Percentiles rank a stretch among this genome's conserved stretches.
Evolutionary conservation across 2,329 filamentous ascomycete genomes (phyloP).

Genomic region (Neonectria magnoliae): DNA sequence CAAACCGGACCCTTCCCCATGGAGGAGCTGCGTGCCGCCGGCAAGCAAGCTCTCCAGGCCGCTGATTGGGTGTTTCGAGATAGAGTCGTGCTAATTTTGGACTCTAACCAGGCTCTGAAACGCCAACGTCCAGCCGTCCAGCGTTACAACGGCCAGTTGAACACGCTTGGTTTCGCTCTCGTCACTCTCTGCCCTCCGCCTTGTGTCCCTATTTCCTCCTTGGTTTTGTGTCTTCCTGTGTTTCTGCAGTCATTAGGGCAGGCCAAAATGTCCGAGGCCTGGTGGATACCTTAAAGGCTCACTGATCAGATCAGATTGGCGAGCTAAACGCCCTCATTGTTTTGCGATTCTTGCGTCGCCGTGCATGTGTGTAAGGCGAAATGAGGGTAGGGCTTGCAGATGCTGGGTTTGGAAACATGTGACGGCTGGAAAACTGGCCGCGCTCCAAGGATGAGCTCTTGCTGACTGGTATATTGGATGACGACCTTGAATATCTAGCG

Average conservation of each 20-base stretch:
- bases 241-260: constrained; percentile 6
- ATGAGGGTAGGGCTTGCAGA: constrained; percentile 4
- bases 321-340: constrained; percentile 38
- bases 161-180: constrained; percentile 13
- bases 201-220: background rate
- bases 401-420: constrained; percentile 2
- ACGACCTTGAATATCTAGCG: background rate
- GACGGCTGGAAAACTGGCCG: background rate
- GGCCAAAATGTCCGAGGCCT: constrained; percentile 30
- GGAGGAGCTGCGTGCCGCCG: constrained; percentile 39
- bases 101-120: constrained; percentile 44
- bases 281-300: constrained; percentile 22
- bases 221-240: constrained; percentile 1
- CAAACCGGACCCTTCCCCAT: constrained; percentile 37
- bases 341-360: constrained; percentile 9
- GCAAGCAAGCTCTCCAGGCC: constrained; percentile 41
- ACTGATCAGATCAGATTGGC: constrained; percentile 37
- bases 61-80: constrained; percentile 47
- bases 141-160: constrained; percentile 37
- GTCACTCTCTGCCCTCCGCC: background rate
- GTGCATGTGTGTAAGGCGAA: background rate
- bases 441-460: background rate
- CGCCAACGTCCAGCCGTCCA: constrained; percentile 39
- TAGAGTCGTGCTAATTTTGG: constrained; percentile 49
- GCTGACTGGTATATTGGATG: background rate